These are phyloP conservation scores for Lactarius akahatsu DNA, from an alignment of 768 basidiomycete genomes.

Conservation along the genomic window DNA sequence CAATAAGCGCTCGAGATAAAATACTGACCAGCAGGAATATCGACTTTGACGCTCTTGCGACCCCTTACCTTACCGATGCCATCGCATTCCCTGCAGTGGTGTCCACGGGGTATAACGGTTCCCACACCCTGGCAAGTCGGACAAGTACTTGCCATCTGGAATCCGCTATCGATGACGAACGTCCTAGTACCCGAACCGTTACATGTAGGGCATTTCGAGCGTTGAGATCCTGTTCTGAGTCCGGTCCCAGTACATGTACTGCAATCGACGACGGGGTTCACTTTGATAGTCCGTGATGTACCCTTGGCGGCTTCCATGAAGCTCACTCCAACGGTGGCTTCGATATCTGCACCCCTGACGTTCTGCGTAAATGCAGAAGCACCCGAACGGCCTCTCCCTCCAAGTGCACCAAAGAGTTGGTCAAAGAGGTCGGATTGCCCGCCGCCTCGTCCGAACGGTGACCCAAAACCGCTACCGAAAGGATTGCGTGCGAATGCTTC, in stretches of 20 bases:
- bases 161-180: constrained; percentile 88
- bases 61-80: constrained; percentile 87
- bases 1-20: constrained; percentile 1
- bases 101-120: constrained; percentile 70
- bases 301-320: constrained; percentile 98
- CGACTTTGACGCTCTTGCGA: constrained; percentile 73
- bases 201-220: constrained; percentile 75
- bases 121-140: constrained; percentile 79
- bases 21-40: constrained; percentile 79
- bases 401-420: constrained; percentile 75
- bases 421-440: constrained; percentile 73
- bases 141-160: constrained; percentile 96
- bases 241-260: constrained; percentile 82
- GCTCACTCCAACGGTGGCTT: constrained; percentile 67
- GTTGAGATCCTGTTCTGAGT: constrained; percentile 81
- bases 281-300: constrained; percentile 65
- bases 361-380: constrained; percentile 44
- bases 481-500: constrained; percentile 57
- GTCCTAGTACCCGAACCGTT: constrained; percentile 85
- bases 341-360: constrained; percentile 76
- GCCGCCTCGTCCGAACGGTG: constrained; percentile 51
- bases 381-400: constrained; percentile 46
- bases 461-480: constrained; percentile 45
- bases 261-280: constrained; percentile 83
- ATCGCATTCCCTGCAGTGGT: constrained; percentile 75